Evolutionary conservation across 306 rosid species (phyloP), one percentile per base, ranked within the genome.

Genomic region (Cicer bijugum): DNA sequence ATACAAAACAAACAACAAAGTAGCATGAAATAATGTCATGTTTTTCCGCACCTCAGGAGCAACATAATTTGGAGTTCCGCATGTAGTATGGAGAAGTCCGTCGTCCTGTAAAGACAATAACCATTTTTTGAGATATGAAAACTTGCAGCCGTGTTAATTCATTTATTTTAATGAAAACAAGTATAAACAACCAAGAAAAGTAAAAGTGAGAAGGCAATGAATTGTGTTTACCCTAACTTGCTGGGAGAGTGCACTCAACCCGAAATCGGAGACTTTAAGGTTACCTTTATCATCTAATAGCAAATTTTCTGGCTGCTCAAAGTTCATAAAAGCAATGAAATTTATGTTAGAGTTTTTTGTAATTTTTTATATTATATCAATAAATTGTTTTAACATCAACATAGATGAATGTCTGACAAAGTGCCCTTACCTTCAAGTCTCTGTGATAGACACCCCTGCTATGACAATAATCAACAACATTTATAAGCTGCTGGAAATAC

Each of bases 51-150:
- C 99, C 99, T 94, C 99, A 0, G 99, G 99, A 86, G 99, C 99
- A 75, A 94, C 99, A 46, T 94, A 94, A 78, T 94, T 94, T 66
- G 99, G 97, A 79, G 99, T 94, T 75, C 99, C 99, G 64, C 99
- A 94, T 68, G 99, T 87, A 16, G 99, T 94, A 89, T 94, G 99
- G 78, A 94, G 96, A 76, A 94, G 87, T 52, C 99, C 99, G 8
- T 94, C 99, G 73, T 88, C 97, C 99, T 91, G 89, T 66, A 80
- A 82, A 64, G 58, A 23, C 33, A 23, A 75, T 44, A 69, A 56
- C 39, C 43, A 59, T 77, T 70, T 43, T 53, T 52, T 66, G 75
- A 80, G 74, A 81, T 12, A 33, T 51, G 66, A 65, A n/a, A 23
- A 23, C 50, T 47, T 71, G 37, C 40, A 1, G 16, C 42, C 42